Conservation (phyloP, 2,329 filamentous ascomycete genomes). For the Penicillium psychrosexuale region DNA sequence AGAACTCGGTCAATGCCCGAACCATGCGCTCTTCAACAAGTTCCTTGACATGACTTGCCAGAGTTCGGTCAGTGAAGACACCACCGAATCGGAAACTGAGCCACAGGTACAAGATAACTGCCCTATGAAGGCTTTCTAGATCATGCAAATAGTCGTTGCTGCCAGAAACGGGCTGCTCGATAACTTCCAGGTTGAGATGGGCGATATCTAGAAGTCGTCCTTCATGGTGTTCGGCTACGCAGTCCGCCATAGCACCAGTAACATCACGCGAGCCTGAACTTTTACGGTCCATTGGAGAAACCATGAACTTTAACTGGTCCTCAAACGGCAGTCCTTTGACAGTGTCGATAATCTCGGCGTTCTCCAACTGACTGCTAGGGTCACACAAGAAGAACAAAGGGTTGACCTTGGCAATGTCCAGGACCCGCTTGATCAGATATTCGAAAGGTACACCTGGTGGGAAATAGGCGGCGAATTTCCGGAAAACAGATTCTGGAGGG, state of each 20-base stretch:
- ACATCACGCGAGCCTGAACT: constrained; percentile 45
- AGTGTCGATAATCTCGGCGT: constrained; percentile 72
- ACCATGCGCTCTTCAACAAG: constrained; percentile 76
- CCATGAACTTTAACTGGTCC: constrained; percentile 73
- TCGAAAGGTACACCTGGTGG: constrained; percentile 75
- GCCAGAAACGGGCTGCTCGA: constrained; percentile 56
- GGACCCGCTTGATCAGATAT: constrained; percentile 73
- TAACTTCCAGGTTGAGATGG: constrained; percentile 66
- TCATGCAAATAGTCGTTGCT: constrained; percentile 59
- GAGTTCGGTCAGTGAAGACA: constrained; percentile 69
- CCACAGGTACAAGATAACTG: constrained; percentile 86
- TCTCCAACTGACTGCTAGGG: constrained; percentile 59
- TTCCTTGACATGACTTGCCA: constrained; percentile 76
- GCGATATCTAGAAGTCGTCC: constrained; percentile 70
- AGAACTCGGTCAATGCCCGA: constrained; percentile 58
- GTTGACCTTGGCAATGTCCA: constrained; percentile 64
- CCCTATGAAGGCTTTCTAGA: constrained; percentile 76
- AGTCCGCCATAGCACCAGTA: constrained; percentile 63
- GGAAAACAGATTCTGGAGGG: constrained; percentile 67
- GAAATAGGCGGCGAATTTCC: constrained; percentile 78
- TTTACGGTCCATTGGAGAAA: constrained; percentile 63
- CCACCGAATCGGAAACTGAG: constrained; percentile 83
- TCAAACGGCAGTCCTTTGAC: constrained; percentile 63
- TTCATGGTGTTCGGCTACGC: constrained; percentile 64
- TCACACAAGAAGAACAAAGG: constrained; percentile 68